Evolutionary conservation across 2,329 filamentous ascomycete species (phyloP).

Genomic region (Diplodia scrobiculata): DNA sequence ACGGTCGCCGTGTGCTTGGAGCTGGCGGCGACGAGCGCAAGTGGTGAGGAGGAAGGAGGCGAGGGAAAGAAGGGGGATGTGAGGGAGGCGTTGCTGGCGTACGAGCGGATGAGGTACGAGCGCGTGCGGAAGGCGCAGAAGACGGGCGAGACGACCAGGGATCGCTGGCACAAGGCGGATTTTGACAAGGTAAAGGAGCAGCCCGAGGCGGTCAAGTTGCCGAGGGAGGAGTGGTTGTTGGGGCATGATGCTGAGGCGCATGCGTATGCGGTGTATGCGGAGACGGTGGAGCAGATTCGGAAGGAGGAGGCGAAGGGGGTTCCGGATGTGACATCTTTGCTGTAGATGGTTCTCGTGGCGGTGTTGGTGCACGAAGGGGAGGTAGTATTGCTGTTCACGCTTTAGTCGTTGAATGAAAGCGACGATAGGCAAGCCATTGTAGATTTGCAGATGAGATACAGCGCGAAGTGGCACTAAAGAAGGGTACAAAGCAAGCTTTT

Average conservation of each 20-base stretch:
- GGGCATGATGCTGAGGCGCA: conserved; percentile 41
- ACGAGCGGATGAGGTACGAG: conserved; percentile 35
- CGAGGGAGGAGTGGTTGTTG: conserved; percentile 39
- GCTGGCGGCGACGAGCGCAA: conserved; percentile 7
- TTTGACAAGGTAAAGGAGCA: conserved; percentile 34
- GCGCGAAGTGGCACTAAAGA: too few species aligned
- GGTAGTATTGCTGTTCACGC: too few species aligned
- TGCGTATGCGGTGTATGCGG: conserved; percentile 38
- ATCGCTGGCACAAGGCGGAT: conserved; percentile 37
- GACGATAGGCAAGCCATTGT: too few species aligned
- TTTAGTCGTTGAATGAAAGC: too few species aligned
- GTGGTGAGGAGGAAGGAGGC: conserved; percentile 29
- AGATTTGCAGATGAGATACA: too few species aligned
- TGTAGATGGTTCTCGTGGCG: neutral
- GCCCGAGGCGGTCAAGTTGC: conserved; percentile 36
- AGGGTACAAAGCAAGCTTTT: too few species aligned
- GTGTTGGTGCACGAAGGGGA: neutral
- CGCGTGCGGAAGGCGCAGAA: conserved; percentile 35
- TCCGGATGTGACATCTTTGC: neutral
- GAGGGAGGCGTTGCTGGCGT: conserved; percentile 33
- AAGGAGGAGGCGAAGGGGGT: conserved; percentile 21
- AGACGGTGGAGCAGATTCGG: conserved; percentile 33
- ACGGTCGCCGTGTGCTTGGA: conserved; percentile 34
- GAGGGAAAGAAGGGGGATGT: conserved; percentile 32
- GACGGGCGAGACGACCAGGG: conserved; percentile 36